phyloP scores from a whole-genome alignment of 1,284 basidiomycete genomes.

The Lentinula novae-zelandiae region DNA sequence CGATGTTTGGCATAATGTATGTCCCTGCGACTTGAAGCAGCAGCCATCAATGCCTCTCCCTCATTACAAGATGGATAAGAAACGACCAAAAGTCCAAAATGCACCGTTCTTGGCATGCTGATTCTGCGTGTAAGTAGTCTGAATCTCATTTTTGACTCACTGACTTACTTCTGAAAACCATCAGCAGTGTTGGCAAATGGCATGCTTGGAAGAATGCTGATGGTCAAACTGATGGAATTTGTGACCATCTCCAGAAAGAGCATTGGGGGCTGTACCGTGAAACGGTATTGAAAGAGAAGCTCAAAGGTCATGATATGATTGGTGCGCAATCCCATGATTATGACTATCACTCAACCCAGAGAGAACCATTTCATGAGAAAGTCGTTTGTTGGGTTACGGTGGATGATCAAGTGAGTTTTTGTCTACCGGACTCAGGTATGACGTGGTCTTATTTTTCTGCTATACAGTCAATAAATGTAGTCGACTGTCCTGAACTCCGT shows the following conservation, averaged over 20 bases:
- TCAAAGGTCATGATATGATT: neutral
- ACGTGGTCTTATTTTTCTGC: neutral
- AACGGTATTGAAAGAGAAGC: neutral
- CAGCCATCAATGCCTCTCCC: neutral
- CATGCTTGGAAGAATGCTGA: conserved; percentile 8
- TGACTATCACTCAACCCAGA: neutral
- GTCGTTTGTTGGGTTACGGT: conserved; percentile 1
- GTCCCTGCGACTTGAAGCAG: neutral
- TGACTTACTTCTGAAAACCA: no score
- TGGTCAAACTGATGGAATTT: conserved; percentile 10
- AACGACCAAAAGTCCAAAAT: no score
- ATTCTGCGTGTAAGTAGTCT: no score
- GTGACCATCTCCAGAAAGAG: conserved; percentile 3
- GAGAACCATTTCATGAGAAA: neutral
- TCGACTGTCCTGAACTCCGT: conserved; percentile 26
- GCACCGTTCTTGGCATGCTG: no score
- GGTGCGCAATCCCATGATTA: neutral
- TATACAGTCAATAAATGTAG: conserved; percentile 24
- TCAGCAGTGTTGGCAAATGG: neutral
- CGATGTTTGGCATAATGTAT: conserved; percentile 12
- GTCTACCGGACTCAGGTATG: neutral
- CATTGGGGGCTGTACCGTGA: conserved; percentile 6
- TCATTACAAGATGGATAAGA: no score
- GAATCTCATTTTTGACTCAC: no score
- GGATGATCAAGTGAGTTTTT: conserved; percentile 14